Evolutionary conservation across 2,329 filamentous ascomycete genomes (phyloP), one percentile per base, ranked within the genome.

Genomic region (Ascochyta rabiei): DNA sequence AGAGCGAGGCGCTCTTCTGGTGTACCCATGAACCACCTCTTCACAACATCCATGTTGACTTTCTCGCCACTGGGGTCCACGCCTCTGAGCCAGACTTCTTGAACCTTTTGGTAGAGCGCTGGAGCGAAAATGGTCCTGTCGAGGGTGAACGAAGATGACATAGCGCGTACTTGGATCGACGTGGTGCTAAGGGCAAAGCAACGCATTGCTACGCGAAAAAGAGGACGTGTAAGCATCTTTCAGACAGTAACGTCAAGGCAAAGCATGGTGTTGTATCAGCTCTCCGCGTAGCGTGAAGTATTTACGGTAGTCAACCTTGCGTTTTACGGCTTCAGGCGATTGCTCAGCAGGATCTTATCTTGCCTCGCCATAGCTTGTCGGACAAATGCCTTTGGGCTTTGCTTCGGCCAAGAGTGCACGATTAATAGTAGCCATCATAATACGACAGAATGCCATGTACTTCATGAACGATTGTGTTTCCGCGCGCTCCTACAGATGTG

Each of bases 111-210:
- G 63, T 79, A 80, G 4, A 79, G 64, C 0, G 60, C 45, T 0
- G 66, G 64, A 42, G 76, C 79, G 68, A 78, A 79, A 60, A 80
- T 67, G 19, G 46, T 60, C 30, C 62, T 70, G 60, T 78, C 71
- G 38, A 80, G 72, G 4, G 57, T 60, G 67, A 69, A 69, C n/a
- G 66, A 51, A n/a, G 28, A 23, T 2, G 70, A 68, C 67, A 74
- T 74, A 19, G 60, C 47, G 56, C 64, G 69, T 16, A 39, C 28
- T 34, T 48, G 52, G 13, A 53, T 43, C n/a, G 30, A 52, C 40
- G 42, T 37, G 18, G 47, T 24, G 19, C 42, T 38, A 18, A 56
- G 31, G 12, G 38, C 42, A 42, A 56, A 51, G 37, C 42, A 56
- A 23, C 42, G 37, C 38, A 47, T 48, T 41, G 47, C 47, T 33